Base-by-base conservation (phyloP, 2,329 filamentous ascomycete genomes). In the Blumeria graminis region DNA sequence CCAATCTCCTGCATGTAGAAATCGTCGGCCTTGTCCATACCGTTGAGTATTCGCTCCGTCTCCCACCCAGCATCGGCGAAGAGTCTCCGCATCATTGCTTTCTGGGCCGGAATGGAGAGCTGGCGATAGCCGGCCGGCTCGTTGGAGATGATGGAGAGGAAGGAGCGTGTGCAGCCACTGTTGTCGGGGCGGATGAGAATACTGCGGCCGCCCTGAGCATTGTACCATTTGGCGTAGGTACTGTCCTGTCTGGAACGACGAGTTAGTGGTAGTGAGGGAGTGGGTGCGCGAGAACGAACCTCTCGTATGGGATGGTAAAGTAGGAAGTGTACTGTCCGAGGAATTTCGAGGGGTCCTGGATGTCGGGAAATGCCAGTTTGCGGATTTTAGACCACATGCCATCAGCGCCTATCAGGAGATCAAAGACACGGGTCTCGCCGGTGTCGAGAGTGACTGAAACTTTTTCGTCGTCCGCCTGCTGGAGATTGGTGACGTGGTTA, bases 331-430 rank as follows among this genome's bases (percentile, higher is more conserved):
- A 69, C 46, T 63, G 60, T 1, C 62, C 62, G 4, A 61, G 33
- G 13, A 38, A 32, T 32, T 55, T 46, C 4, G 60, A 32, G 1
- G 50, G 36, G 28, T 53, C 71, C 68, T 38, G 57, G 65, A 57
- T 41, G 13, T 62, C 55, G 1, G 56, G 56, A 59, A 65, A 62
- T 11, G 57, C 35, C 45, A 69, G 66, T 52, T 63, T 68, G n/a
- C 76, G 68, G 0, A 71, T 72, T 22, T 68, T 70, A 0, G 76
- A 79, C 3, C 70, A 66, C 55, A 74, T 70, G 0, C 77, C 77
- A 58, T 80, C 77, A 5, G 76, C 75, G 3, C 71, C 75, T 35
- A 79, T 70, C 0, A 80, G 59, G 0, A 80, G 62, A 61, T 79
- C 76, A 55, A 69, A 80, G 0, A 59, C 62, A 4, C 68, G 67